Base-by-base conservation (phyloP, 495 filamentous ascomycete species). In the Penicillium simplicissimum region DNA sequence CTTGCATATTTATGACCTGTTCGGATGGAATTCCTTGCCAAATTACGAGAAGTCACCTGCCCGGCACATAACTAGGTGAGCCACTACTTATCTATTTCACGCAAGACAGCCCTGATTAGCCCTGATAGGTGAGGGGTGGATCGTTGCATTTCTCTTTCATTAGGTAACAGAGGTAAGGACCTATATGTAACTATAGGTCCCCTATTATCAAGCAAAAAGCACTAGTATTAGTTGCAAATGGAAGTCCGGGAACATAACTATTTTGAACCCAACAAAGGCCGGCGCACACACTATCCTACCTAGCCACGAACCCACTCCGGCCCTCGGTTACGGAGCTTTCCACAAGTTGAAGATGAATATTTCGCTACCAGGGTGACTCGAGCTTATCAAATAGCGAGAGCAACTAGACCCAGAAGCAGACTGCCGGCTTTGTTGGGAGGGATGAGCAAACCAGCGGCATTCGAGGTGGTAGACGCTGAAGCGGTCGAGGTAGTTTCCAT, bases 351-450 rank as follows among this genome's bases (percentile, higher is more conserved):
- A 14, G 31, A 36, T 36, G 4, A 1, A 53, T 17, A 36, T 21
- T 15, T 14, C 51, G 19, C 13, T 34, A 8, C 15, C 5, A 4
- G 10, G 51, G 28, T 14, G 14, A 34, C 13, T 35, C 6, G 4
- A 35, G 48, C 1, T 6, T 31, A 49, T 61, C 33, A 73, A 9
- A 73, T 56, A 5, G 59, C 62, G 15, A 71, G 53, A 7, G 69
- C 69, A 9, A 62, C 54, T 13, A 73, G 54, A 11, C 68, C 71
- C 34, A 73, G 23, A 38, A 73, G 62, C 8, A 73, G 47, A 55
- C 71, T 67, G 9, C 70, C 70, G 15, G 62, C 63, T 34, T 68
- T 62, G 33, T 38, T 69, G 34, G 62, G 71, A 79, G 35, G 83
- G 38, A 66, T 52, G 21, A 71, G 56, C 11, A 58, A 13, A 6